Base-by-base conservation (phyloP, 768 basidiomycete species). In the Rhizopogon sp. region DNA sequence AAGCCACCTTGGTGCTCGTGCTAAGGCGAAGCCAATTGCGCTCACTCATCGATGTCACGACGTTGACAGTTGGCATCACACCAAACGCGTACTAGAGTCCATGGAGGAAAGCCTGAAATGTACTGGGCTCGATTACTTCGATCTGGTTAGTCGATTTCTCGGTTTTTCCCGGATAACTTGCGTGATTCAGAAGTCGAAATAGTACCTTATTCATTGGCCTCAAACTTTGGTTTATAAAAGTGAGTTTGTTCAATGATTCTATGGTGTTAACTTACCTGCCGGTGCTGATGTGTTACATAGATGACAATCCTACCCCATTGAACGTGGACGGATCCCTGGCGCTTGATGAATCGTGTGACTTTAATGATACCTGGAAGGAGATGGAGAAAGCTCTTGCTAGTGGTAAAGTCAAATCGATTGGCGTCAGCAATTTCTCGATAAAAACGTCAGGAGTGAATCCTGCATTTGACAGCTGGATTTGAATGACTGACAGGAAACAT, bases 381-480 rank as follows among this genome's bases (percentile, higher is more conserved):
- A 66, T 71, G 69, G 66, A 66, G 33, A 57, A 64, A 44, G 55
- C 69, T 16, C 44, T 67, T 17, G 52, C 55, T 16, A 63, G 62
- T 64, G 75, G 74, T 37, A 78, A 76, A 66, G 75, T 75, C 25
- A 77, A 72, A 60, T 63, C 67, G 3, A 76, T 80, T 53, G 82
- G 82, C 8, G 79, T 86, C n/a, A 80, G 79, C 39, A 84, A 84
- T 65, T 82, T 82, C 60, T 78, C 76, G 10, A 71, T 80, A 54
- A 77, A 77, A 62, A 76, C 72, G 10, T 66, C 0, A 73, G 33
- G 62, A 58, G 40, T 31, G 22, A 60, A 67, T 37, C 69, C 81
- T 13, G 62, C 77, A 5, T 63, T 70, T 49, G 66, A 67, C 13
- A 29, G 10, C 14, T 43, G 43, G n/a, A 20, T 13, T 31, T 35